Percentiles rank a stretch among this genome's conserved stretches.
phyloP scores from a whole-genome alignment of 2,329 filamentous ascomycete species.

The Fusarium sp. region DNA sequence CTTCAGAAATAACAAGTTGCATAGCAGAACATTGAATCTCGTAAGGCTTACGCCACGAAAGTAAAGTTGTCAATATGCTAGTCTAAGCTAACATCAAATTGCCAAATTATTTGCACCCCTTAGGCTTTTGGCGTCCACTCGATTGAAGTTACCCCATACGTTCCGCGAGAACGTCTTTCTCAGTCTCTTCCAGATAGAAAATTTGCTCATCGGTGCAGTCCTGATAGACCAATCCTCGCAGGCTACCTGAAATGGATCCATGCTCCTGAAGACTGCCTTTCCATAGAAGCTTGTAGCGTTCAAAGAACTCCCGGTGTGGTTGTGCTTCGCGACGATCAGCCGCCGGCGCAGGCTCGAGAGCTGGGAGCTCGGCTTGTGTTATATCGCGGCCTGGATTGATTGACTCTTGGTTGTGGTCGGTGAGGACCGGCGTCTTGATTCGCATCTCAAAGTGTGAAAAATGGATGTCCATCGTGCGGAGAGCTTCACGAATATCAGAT shows the following conservation, averaged over 20 bases:
- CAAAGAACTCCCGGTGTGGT: not conserved
- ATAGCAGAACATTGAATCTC: no score
- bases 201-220: accelerated
- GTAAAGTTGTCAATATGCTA: not conserved
- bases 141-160: not conserved
- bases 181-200: not conserved
- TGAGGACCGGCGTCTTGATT: not conserved
- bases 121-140: not conserved
- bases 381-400: no score
- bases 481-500: not conserved
- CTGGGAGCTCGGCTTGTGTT: not conserved
- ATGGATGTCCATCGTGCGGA: no score
- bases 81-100: not conserved
- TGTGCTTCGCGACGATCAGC: no score
- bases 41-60: not conserved
- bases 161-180: not conserved
- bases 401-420: not conserved
- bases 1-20: no score
- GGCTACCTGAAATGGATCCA: accelerated
- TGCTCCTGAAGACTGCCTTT: accelerated
- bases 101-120: not conserved
- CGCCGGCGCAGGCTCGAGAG: not conserved
- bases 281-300: not conserved
- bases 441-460: not conserved
- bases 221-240: not conserved